Base-by-base conservation (phyloP, 2,329 filamentous ascomycete species). In the Apiospora hydei region DNA sequence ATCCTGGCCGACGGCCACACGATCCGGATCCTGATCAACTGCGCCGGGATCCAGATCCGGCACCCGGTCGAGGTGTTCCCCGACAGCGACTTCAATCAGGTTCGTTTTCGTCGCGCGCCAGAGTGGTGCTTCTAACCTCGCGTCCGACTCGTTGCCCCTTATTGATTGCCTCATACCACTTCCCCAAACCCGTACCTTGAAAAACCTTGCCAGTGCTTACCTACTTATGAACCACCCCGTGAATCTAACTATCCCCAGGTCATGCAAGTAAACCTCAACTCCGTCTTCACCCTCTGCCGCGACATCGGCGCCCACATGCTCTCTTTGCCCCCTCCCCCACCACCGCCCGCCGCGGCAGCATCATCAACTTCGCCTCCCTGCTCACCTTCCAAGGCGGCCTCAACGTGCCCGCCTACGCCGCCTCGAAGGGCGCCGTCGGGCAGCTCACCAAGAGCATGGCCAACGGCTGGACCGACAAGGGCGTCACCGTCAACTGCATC, bases 331-430 rank as follows among this genome's bases (percentile, higher is more conserved):
- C 84, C 0, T 85, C 84, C 0, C 76, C 82, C 11, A 77, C 83
- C 41, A 87, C 86, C 4, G 87, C 88, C 69, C 88, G 70, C 26
- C 70, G 70, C 21, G 93, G 93, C 34, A 88, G 87, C 78, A 92
- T 98, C 83, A 92, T 98, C 85, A 98, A 97, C 83, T 90, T 97
- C 71, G 94, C 92, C 14, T 93, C 90, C 16, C 88, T 98, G 53
- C 88, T 97, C 49, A 91, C 90, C 67, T 96, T 96, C 86, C 93
- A 97, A 80, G 95, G 95, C 71, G 95, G 95, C 0, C 87, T 98
- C 75, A 97, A 93, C 0, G 94, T 98, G 0, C 94, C 94, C 0
- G 95, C 95, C 0, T 90, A 90, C 74, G 89, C 86, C 70, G 86
- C 85, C 0, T 89, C 87, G 4, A 91, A 91, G 73, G 85, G 88